Evolutionary conservation across 768 basidiomycete genomes (phyloP).

Genomic region (Dacryopinax primogenitus): DNA sequence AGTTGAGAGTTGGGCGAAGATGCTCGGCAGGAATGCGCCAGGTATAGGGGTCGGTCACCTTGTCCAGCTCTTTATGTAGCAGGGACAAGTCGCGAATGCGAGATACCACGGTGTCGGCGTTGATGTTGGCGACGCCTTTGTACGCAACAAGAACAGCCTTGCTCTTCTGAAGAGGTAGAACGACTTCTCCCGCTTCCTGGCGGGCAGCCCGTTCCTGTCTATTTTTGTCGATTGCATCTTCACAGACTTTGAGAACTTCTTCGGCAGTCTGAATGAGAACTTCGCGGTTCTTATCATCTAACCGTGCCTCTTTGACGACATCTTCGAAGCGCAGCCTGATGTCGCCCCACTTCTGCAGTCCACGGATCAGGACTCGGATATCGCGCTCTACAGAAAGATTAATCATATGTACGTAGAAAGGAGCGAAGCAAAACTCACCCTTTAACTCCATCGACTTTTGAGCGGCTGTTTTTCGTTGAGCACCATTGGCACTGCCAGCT

Average conservation of each 20-base stretch:
- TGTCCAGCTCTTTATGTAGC: slow-evolving; percentile 63
- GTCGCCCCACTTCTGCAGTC: slow-evolving; percentile 95
- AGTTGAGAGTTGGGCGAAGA: slow-evolving; percentile 85
- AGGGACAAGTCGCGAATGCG: slow-evolving; percentile 80
- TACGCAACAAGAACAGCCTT: slow-evolving; percentile 91
- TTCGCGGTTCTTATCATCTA: slow-evolving; percentile 84
- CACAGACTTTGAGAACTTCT: slow-evolving; percentile 79
- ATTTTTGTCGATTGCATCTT: slow-evolving; percentile 69
- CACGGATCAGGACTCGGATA: slow-evolving; percentile 85
- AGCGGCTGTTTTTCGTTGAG: slow-evolving; percentile 75
- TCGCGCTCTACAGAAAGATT: slow-evolving; percentile 55
- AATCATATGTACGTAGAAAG: background rate
- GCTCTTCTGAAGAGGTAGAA: slow-evolving; percentile 89
- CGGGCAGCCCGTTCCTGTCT: slow-evolving; percentile 66
- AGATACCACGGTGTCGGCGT: slow-evolving; percentile 91
- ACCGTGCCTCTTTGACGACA: slow-evolving; percentile 80
- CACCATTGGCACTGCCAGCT: slow-evolving; percentile 35
- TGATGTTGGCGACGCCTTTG: slow-evolving; percentile 82
- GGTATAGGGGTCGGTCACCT: slow-evolving; percentile 59
- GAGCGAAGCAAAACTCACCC: slow-evolving; percentile 22
- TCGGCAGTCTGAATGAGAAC: slow-evolving; percentile 86
- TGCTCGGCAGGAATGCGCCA: slow-evolving; percentile 88
- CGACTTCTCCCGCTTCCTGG: slow-evolving; percentile 68
- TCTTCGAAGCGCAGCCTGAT: slow-evolving; percentile 86
- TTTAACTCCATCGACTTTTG: slow-evolving; percentile 95